Evolutionary conservation across 1,284 basidiomycete genomes (phyloP).

Genomic region (Chalciporus piperatoides): DNA sequence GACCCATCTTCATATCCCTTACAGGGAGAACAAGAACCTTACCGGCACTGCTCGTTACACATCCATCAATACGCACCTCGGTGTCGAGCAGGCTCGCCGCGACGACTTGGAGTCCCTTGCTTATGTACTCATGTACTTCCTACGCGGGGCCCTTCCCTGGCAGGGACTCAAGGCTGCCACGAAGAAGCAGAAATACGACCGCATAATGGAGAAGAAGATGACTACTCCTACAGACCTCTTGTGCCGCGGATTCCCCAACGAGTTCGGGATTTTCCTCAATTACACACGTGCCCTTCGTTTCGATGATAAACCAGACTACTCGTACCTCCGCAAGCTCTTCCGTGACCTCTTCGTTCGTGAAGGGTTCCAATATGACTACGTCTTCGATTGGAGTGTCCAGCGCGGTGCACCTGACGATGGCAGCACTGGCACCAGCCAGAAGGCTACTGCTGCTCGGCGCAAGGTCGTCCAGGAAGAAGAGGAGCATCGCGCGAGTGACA

Average conservation of each 20-base stretch:
- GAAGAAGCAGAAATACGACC: conserved; percentile 99
- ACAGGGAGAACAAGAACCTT: conserved; percentile 99
- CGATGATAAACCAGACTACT: conserved; percentile 98
- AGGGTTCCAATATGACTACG: conserved; percentile 97
- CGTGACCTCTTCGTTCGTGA: conserved; percentile 95
- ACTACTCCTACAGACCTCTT: conserved; percentile 94
- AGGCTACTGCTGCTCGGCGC: conserved; percentile 56
- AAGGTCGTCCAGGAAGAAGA: conserved; percentile 80
- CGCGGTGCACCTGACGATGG: conserved; percentile 65
- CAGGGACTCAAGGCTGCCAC: conserved; percentile 97
- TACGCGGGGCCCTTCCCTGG: conserved; percentile 95
- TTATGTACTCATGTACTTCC: conserved; percentile 98
- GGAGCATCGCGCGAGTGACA: conserved; percentile 70
- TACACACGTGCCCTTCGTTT: conserved; percentile 96
- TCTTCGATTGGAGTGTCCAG: conserved; percentile 97
- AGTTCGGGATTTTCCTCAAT: conserved; percentile 97
- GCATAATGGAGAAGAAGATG: conserved; percentile 99
- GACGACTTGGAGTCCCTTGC: conserved; percentile 96
- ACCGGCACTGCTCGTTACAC: conserved; percentile 99
- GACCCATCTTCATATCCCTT: conserved; percentile 98
- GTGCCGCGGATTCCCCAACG: conserved; percentile 96
- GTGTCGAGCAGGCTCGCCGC: conserved; percentile 94
- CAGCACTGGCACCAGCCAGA: conserved; percentile 54
- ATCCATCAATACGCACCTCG: conserved; percentile 98
- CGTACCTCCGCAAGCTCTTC: conserved; percentile 97